Evolutionary conservation across 306 rosid species (phyloP).

Genomic region (Trichosanthes truncata): DNA sequence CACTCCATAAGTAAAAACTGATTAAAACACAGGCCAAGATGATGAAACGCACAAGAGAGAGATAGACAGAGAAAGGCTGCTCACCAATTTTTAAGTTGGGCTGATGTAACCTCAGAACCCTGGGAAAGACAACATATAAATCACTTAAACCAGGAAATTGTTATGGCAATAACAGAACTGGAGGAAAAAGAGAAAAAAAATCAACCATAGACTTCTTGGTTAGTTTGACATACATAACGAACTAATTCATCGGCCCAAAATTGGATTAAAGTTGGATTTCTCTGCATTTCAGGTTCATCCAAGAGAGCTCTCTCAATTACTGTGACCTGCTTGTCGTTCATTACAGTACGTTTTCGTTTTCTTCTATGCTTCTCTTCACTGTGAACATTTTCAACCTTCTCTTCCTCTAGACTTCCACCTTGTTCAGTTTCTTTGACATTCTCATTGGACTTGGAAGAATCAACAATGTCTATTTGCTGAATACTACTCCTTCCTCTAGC

Average conservation of each 20-base stretch:
- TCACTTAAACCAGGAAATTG: slow-evolving; percentile 18
- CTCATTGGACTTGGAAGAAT: slow-evolving; percentile 41
- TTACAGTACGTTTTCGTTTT: slow-evolving; percentile 85
- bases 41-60: background rate
- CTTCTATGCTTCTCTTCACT: slow-evolving; percentile 46
- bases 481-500: slow-evolving; percentile 49
- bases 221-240: slow-evolving; percentile 46
- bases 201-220: background rate
- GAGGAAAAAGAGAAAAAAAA: background rate
- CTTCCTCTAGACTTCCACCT: slow-evolving; percentile 55
- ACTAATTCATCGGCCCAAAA: slow-evolving; percentile 81
- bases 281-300: slow-evolving; percentile 93
- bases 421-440: slow-evolving; percentile 28
- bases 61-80: background rate
- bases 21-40: background rate
- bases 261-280: slow-evolving; percentile 58
- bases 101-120: slow-evolving; percentile 85
- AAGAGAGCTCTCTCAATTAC: slow-evolving; percentile 65
- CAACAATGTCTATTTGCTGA: slow-evolving; percentile 34
- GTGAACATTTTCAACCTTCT: slow-evolving; percentile 49
- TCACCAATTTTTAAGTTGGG: slow-evolving; percentile 93
- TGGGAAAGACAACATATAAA: slow-evolving; percentile 37
- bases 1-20: slow-evolving; percentile 15
- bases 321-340: slow-evolving; percentile 67
- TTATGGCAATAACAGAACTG: background rate